These are phyloP conservation scores for Nakazawaea laoshanensis DNA, from an alignment of 805 yeast genomes.

Conservation along the genomic window DNA sequence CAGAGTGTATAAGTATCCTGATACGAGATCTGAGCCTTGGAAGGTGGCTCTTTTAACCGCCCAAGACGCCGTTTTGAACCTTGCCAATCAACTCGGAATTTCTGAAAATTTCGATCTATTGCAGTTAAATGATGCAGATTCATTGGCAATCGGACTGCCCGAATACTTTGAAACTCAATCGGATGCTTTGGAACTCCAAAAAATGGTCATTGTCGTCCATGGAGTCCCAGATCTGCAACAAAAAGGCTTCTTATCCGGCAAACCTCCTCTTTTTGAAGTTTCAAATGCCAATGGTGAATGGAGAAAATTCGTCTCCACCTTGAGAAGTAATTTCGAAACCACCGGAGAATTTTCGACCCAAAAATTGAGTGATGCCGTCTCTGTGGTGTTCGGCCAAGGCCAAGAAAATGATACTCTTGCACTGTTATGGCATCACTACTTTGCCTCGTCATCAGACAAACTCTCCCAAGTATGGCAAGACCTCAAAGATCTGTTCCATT, in stretches of 20 bases:
- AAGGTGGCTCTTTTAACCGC: conserved; percentile 14
- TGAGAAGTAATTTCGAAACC: too few species aligned
- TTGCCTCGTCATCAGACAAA: conserved; percentile 17
- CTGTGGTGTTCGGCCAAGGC: too few species aligned
- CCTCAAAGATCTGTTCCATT: conserved; percentile 18
- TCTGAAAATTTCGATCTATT: conserved; percentile 27
- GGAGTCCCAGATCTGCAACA: conserved; percentile 30
- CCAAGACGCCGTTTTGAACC: conserved; percentile 29
- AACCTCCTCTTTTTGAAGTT: conserved; percentile 17
- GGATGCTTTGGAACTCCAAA: conserved; percentile 18
- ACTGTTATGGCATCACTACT: conserved; percentile 20
- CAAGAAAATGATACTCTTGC: too few species aligned
- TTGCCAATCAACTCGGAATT: conserved; percentile 36
- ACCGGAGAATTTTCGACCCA: too few species aligned
- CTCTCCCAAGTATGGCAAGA: conserved; percentile 28
- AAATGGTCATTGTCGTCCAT: conserved; percentile 28
- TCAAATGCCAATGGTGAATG: too few species aligned
- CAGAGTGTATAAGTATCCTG: conserved; percentile 10
- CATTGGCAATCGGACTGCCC: conserved; percentile 9
- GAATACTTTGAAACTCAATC: conserved; percentile 18
- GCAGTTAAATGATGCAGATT: not conserved
- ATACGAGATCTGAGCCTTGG: too few species aligned
- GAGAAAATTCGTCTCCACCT: too few species aligned
- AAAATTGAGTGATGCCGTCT: too few species aligned
- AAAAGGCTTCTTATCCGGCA: conserved; percentile 20